phyloP scores from a whole-genome alignment of 2,329 filamentous ascomycete genomes.

The Hypoxylon sp. region DNA sequence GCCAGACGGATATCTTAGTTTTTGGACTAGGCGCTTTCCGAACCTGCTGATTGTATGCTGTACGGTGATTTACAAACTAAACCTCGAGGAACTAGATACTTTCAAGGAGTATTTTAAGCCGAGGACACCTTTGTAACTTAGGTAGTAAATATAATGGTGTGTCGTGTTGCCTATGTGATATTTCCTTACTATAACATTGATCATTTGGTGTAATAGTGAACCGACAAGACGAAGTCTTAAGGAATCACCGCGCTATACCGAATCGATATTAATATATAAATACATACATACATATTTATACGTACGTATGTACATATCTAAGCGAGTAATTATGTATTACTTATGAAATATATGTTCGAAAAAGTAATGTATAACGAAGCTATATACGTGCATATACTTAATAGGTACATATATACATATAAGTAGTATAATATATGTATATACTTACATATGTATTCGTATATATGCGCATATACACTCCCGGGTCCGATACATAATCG shows the following conservation, averaged over 20 bases:
- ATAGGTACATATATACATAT: no score
- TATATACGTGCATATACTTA: no score
- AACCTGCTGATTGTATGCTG: slow-evolving; percentile 84
- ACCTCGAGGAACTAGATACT: slow-evolving; percentile 73
- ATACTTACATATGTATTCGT: not conserved
- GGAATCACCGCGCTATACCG: not conserved
- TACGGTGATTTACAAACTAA: slow-evolving; percentile 77
- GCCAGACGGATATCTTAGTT: slow-evolving; percentile 84
- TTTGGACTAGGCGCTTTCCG: slow-evolving; percentile 87
- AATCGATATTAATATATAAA: not conserved
- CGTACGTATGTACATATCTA: not conserved
- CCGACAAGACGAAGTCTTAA: not conserved
- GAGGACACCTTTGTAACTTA: slow-evolving; percentile 48
- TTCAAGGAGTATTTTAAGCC: slow-evolving; percentile 77
- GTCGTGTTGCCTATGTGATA: not conserved
- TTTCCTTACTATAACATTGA: not conserved
- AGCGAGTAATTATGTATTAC: no score
- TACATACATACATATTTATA: not conserved
- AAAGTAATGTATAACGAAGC: no score
- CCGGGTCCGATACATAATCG: not conserved
- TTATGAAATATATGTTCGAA: no score
- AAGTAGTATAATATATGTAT: no score
- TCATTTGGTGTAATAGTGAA: not conserved
- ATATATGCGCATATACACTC: not conserved
- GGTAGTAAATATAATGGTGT: not conserved